Evolutionary conservation across 2,329 filamentous ascomycete genomes (phyloP), one percentile per base, ranked within the genome.

Genomic region (Neoscytalidium dimidiatum): DNA sequence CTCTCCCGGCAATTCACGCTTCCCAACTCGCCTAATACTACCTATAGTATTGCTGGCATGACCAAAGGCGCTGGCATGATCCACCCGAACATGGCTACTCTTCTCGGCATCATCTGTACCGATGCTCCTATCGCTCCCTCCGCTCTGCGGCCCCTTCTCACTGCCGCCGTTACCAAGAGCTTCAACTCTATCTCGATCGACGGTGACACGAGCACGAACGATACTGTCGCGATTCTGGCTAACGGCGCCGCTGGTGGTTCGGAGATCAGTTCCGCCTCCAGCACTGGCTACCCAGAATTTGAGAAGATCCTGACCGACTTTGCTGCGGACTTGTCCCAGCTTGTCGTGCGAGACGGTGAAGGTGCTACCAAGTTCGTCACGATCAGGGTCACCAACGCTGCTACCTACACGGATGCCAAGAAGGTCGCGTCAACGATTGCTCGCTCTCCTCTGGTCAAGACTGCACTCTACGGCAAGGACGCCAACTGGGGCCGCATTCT

Each of bases 31-130:
- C 88, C 91, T 0, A 84, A 84, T 19, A 83, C 87, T 57, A 88
- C 90, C 76, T 99, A 97, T 81, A 85, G 86, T 71, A 90, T 99
- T 57, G 93, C 92, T 13, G 95, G 95, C 71, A 96, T 96, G 88
- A 96, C 94, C 73, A 99, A 99, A 82, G 95, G 95, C 65, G 95
- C 95, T 4, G 95, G 95, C 74, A 99, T 99, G 95, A 97, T 99
- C 77, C 94, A 97, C 75, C 95, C 95, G 53, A 98, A 99, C 82
- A 97, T 99, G 94, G 95, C 93, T 31, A 99, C 95, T 0, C 86
- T 98, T 35, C 88, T 99, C 38, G 93, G 92, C 62, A 90, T 98
- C 67, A 86, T 98, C 73, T 93, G 92, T 73, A 99, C 95, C 14
- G 95, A 99, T 72, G 94, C 90, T 0, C 91, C 93, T 31, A 86